Conservation (phyloP, 1,284 basidiomycete species). For the Anthracocystis walkeri region DNA sequence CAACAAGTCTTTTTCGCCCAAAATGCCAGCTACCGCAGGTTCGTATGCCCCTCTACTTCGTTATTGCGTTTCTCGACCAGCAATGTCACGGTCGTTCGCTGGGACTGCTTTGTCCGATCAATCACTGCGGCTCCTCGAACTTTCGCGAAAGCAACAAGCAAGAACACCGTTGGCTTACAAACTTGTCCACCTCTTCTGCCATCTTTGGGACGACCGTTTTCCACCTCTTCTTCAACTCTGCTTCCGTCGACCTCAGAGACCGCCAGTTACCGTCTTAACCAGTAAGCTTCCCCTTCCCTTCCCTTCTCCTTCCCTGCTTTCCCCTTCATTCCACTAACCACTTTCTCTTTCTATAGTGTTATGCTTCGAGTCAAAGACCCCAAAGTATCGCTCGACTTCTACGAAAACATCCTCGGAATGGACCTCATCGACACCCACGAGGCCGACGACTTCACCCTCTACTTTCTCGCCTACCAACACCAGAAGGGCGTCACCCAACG, state of each 20-base stretch:
- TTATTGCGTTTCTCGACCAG: not conserved
- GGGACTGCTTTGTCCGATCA: not conserved
- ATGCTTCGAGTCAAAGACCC: constrained; percentile 92
- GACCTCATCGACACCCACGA: constrained; percentile 75
- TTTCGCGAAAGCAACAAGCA: not conserved
- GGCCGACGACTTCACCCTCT: constrained; percentile 74
- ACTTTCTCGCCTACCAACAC: constrained; percentile 83
- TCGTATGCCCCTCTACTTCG: constrained; percentile 25
- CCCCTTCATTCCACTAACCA: not conserved
- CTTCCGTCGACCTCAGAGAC: constrained; percentile 56
- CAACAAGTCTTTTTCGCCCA: constrained; percentile 21
- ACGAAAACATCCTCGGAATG: constrained; percentile 80
- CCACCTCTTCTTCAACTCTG: not conserved
- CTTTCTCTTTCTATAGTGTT: constrained; percentile 72
- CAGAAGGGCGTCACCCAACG: constrained; percentile 72
- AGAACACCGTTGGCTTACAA: constrained; percentile 12
- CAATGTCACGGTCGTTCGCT: not conserved
- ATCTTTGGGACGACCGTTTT: too few relatives aligned
- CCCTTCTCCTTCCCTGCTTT: not conserved
- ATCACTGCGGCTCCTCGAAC: not conserved
- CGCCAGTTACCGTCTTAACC: constrained; percentile 64
- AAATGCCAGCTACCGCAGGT: constrained; percentile 57
- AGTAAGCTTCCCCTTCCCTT: constrained; percentile 35
- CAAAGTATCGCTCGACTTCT: constrained; percentile 71
- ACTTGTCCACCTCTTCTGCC: constrained; percentile 4